A percentile compares a stretch with the other conserved stretches of the same genome.
These are phyloP conservation scores for Tylopilus cervinicoccineus DNA, from an alignment of 768 basidiomycete genomes.

Conservation along the genomic window DNA sequence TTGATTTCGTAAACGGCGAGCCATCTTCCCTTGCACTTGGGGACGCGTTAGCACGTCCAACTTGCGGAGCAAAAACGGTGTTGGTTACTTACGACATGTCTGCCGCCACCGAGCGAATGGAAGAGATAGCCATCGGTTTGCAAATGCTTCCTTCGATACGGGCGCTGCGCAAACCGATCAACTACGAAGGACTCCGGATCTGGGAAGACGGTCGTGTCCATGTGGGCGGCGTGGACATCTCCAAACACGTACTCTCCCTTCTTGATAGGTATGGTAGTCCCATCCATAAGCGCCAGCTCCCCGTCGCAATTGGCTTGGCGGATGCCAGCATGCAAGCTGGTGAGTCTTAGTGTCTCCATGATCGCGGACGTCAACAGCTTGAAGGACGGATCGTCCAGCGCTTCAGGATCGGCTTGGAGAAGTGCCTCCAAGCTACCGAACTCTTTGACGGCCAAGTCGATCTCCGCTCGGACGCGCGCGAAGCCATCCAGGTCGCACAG, in stretches of 20 bases:
- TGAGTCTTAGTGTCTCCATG: constrained; percentile 27
- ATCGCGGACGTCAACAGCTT: constrained; percentile 22
- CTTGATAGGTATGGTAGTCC: constrained; percentile 11
- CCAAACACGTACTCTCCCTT: constrained; percentile 20
- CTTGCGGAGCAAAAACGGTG: neutral
- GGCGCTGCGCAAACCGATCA: constrained; percentile 18
- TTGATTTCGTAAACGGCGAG: constrained; percentile 23
- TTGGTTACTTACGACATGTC: constrained; percentile 15
- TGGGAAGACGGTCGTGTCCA: constrained; percentile 11
- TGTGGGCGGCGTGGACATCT: constrained; percentile 17
- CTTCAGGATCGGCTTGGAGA: constrained; percentile 7
- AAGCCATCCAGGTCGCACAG: constrained; percentile 42
- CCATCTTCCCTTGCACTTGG: constrained; percentile 25
- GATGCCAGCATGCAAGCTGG: constrained; percentile 12
- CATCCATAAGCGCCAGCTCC: constrained; percentile 8
- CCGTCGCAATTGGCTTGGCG: constrained; percentile 19
- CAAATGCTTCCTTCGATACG: constrained; percentile 11
- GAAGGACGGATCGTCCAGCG: constrained; percentile 18
- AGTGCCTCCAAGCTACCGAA: constrained; percentile 13
- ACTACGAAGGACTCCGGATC: constrained; percentile 13
- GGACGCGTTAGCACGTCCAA: neutral
- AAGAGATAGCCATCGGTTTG: constrained; percentile 12
- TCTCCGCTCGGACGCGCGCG: constrained; percentile 42
- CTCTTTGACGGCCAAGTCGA: constrained; percentile 31
- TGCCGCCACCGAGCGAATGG: constrained; percentile 16